A percentile compares a stretch with the other conserved stretches of the same genome.
Evolutionary conservation across 352 stramenopile species (phyloP).

Genomic region (Phytophthora sansomeana): DNA sequence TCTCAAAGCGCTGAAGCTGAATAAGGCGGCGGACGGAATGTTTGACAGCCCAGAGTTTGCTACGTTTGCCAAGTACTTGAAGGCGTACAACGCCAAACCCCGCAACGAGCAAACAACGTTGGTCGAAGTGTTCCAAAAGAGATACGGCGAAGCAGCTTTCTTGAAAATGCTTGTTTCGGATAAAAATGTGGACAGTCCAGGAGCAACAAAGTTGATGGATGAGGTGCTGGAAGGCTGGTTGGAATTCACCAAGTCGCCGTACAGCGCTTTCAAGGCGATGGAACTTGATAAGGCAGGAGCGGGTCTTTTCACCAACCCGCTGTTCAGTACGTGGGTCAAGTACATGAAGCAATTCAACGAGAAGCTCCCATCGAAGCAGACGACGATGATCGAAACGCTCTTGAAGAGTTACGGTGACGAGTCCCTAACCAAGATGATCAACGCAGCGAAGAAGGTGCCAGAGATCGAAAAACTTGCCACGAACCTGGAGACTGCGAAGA

Average conservation of each 20-base stretch:
- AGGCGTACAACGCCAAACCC: conserved; percentile 7
- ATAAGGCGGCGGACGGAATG: neutral
- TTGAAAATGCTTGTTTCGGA: conserved; percentile 6
- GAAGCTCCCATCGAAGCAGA: too few species aligned
- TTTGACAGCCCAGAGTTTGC: conserved; percentile 8
- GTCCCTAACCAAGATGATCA: too few species aligned
- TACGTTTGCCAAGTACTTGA: conserved; percentile 6
- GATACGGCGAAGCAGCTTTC: neutral
- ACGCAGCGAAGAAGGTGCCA: too few species aligned
- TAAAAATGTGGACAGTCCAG: neutral
- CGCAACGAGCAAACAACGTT: neutral
- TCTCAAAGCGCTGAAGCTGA: conserved; percentile 4
- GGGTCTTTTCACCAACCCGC: neutral
- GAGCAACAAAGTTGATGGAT: conserved; percentile 2
- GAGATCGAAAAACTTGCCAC: too few species aligned
- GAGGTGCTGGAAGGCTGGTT: conserved; percentile 1
- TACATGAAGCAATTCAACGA: too few species aligned
- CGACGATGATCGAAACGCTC: too few species aligned
- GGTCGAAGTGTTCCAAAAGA: neutral
- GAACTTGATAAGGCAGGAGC: too few species aligned
- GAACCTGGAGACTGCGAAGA: too few species aligned
- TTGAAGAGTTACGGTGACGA: too few species aligned
- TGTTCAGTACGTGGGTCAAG: neutral
- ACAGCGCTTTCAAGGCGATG: neutral
- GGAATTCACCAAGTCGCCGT: neutral